phyloP scores from a whole-genome alignment of 2,329 filamentous ascomycete species.

The Trichoderma semiorbis region DNA sequence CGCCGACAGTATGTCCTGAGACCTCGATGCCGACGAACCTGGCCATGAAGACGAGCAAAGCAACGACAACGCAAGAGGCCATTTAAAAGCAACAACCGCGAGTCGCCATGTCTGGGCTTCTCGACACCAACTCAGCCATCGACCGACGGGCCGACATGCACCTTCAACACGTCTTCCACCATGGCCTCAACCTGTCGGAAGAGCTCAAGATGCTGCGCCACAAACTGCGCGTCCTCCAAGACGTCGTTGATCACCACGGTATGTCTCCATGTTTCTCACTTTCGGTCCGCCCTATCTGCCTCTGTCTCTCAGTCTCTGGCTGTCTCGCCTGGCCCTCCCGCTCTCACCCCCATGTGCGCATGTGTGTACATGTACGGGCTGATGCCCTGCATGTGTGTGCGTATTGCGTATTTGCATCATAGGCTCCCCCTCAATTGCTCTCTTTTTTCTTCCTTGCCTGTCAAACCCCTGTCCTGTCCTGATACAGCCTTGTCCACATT shows the following conservation, averaged over 20 bases:
- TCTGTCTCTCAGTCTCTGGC: neutral
- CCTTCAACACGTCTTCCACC: slow-evolving; percentile 40
- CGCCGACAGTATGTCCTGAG: slow-evolving; percentile 13
- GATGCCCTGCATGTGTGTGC: slow-evolving; percentile 9
- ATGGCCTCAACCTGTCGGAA: slow-evolving; percentile 40
- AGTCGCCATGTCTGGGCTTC: neutral
- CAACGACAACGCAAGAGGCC: neutral
- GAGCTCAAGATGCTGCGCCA: slow-evolving; percentile 56
- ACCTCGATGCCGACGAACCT: neutral
- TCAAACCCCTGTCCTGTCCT: slow-evolving; percentile 8
- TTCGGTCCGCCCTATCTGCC: slow-evolving; percentile 6
- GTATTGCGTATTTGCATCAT: neutral
- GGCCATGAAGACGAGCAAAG: slow-evolving; percentile 1
- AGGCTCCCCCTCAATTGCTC: neutral
- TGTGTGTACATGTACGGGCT: slow-evolving; percentile 1
- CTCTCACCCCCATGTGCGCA: slow-evolving; percentile 10
- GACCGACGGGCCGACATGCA: slow-evolving; percentile 46
- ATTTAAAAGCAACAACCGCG: neutral
- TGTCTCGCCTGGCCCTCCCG: slow-evolving; percentile 10
- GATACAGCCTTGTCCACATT: slow-evolving; percentile 17
- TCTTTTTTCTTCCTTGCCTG: neutral
- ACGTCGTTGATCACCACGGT: slow-evolving; percentile 50
- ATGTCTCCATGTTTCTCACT: slow-evolving; percentile 25
- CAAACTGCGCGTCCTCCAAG: slow-evolving; percentile 50
- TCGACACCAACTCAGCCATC: slow-evolving; percentile 22